Evolutionary conservation across 208 protist species (phyloP), one percentile per base, ranked within the genome.

Genomic region (Trypanosoma cruzi): DNA sequence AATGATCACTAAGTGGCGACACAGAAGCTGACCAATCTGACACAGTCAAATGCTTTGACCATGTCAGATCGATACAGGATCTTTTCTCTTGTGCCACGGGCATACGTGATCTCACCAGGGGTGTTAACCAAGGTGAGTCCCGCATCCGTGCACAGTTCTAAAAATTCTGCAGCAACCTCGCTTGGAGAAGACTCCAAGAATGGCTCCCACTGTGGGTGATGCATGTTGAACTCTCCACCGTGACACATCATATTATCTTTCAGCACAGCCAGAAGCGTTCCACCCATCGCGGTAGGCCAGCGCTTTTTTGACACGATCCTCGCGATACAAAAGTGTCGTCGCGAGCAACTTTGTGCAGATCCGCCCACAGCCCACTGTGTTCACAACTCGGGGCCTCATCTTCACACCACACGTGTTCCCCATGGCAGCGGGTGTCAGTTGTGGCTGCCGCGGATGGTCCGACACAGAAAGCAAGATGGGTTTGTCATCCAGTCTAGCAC

Each of bases 371-470:
- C 71, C 71, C 22, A 76, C 46, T 13, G 53, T 61, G 50, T 54
- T 69, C 26, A 76, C 37, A 61, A 26, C 44, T 10, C 16, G 16
- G 16, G 63, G 63, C 24, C 48, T 36, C 64, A 76, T 76, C 37
- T 71, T 76, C 57, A 76, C 71, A 40, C 64, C 53, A 59, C 71
- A 76, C 18, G 58, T 32, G 31, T 57, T 60, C 11, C 54, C 71
- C 14, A 42, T 10, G 4, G 71, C 55, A 1, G 48, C 28, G 37
- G 71, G 31, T 53, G 71, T 76, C 61, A 36, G 53, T 36, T 76
- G 71, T 13, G 28, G 46, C 20, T 66, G 32, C 31, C 22, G 6
- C n/a, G n/a, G 7, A 64, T 22, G 57, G 16, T 42, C 40, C 55
- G 6, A 18, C 7, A 29, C 24, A 16, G 36, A 20, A 34, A 20